Evolutionary conservation across 352 stramenopile species (phyloP).

Genomic region (Lagenidium giganteum): DNA sequence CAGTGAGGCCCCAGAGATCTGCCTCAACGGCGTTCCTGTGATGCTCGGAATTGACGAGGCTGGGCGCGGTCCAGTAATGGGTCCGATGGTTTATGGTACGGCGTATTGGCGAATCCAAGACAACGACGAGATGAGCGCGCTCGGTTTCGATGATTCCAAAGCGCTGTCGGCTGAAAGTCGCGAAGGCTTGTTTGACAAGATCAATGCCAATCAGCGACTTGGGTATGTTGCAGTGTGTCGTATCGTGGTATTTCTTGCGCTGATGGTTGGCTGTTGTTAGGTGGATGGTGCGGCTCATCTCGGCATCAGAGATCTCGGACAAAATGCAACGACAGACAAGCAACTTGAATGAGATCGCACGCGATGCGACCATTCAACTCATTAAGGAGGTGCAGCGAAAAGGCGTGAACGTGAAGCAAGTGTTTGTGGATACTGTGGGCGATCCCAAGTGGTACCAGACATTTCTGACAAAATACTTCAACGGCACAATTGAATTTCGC

Average conservation of each 20-base stretch:
- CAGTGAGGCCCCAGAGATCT: slow-evolving; percentile 48
- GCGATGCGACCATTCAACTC: slow-evolving; percentile 87
- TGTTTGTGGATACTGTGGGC: slow-evolving; percentile 93
- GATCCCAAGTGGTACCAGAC: slow-evolving; percentile 84
- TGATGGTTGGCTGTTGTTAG: slow-evolving; percentile 20
- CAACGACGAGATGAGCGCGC: slow-evolving; percentile 56
- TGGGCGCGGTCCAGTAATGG: slow-evolving; percentile 88
- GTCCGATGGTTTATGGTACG: slow-evolving; percentile 92
- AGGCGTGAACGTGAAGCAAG: slow-evolving; percentile 72
- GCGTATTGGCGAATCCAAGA: slow-evolving; percentile 80
- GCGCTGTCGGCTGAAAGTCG: slow-evolving; percentile 77
- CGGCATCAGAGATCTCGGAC: slow-evolving; percentile 88
- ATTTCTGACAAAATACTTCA: slow-evolving; percentile 85
- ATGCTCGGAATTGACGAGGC: slow-evolving; percentile 94
- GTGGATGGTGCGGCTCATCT: slow-evolving; percentile 84
- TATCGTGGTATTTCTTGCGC: background rate
- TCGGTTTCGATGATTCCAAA: slow-evolving; percentile 93
- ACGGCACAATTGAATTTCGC: slow-evolving; percentile 83
- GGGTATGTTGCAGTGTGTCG: slow-evolving; percentile 34
- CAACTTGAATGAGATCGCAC: slow-evolving; percentile 90
- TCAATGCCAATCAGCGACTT: slow-evolving; percentile 43
- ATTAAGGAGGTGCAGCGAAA: slow-evolving; percentile 81
- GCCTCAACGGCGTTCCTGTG: slow-evolving; percentile 48
- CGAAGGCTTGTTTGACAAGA: slow-evolving; percentile 80
- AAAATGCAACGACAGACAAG: slow-evolving; percentile 88